These are phyloP conservation scores for Gossypium laxum DNA, from an alignment of 441 rosid species.

Conservation along the genomic window DNA sequence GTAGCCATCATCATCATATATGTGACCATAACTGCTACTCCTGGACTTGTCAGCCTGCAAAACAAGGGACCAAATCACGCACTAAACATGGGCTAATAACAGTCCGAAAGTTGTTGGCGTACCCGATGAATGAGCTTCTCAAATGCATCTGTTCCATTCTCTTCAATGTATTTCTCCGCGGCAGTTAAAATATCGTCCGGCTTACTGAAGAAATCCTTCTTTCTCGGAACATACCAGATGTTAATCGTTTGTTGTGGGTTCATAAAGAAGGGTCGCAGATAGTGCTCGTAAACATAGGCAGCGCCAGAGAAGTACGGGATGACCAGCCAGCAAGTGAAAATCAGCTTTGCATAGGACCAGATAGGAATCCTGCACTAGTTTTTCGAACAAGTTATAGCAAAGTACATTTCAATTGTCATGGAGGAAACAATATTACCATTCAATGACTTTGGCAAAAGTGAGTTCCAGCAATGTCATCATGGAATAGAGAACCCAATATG, in stretches of 20 bases:
- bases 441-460: conserved; percentile 68
- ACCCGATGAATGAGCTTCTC: conserved; percentile 69
- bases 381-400: neutral
- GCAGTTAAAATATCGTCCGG: conserved; percentile 70
- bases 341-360: conserved; percentile 71
- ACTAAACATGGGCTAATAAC: neutral
- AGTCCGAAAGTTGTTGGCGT: conserved; percentile 4
- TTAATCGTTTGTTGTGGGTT: conserved; percentile 59
- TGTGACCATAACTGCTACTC: conserved; percentile 21
- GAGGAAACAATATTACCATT: conserved; percentile 39
- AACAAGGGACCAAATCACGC: neutral
- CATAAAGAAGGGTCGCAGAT: conserved; percentile 61
- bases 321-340: conserved; percentile 86
- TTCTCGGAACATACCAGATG: conserved; percentile 74
- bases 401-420: neutral
- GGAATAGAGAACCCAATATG: conserved; percentile 90
- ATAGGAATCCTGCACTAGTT: conserved; percentile 59
- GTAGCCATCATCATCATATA: conserved; percentile 22
- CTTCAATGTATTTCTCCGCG: conserved; percentile 71
- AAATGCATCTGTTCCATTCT: conserved; percentile 79
- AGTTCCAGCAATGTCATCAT: conserved; percentile 76
- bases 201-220: conserved; percentile 43
- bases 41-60: conserved; percentile 57
- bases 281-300: conserved; percentile 79
- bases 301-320: conserved; percentile 94